A percentile compares a stretch with the other conserved stretches of the same genome.
These are phyloP conservation scores for Seiridium unicorne DNA, from an alignment of 2,329 filamentous ascomycete genomes.

Conservation along the genomic window DNA sequence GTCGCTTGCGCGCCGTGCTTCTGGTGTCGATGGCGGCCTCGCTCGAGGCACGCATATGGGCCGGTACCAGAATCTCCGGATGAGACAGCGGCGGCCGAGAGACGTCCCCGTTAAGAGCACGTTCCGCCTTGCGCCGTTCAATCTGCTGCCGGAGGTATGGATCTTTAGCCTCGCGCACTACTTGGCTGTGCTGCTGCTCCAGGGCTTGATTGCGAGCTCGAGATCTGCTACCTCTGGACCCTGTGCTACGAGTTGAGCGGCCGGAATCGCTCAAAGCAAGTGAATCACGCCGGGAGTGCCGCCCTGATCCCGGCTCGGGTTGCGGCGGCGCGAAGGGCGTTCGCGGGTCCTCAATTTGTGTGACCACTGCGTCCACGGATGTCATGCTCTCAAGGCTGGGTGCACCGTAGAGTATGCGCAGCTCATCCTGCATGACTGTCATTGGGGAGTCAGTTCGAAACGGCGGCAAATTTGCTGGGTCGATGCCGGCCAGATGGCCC, in stretches of 20 bases:
- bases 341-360: neutral
- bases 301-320: neutral
- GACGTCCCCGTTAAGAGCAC: neutral
- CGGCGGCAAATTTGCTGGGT: neutral
- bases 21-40: neutral
- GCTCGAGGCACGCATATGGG: neutral
- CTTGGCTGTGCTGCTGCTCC: neutral
- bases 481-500: neutral
- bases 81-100: neutral
- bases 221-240: neutral
- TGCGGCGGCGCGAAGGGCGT: neutral
- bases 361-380: conserved; percentile 2
- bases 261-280: neutral
- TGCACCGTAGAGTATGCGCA: conserved; percentile 1
- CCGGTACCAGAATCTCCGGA: neutral
- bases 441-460: conserved; percentile 2
- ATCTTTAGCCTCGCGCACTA: neutral
- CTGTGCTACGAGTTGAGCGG: neutral
- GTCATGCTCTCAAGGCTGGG: conserved; percentile 6
- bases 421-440: conserved; percentile 6
- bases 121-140: no score
- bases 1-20: conserved; percentile 2
- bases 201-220: neutral
- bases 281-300: neutral
- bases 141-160: no score